phyloP scores from a whole-genome alignment of 1,139 yeast species.

The Blastobotrys raffinosifermentans region DNA sequence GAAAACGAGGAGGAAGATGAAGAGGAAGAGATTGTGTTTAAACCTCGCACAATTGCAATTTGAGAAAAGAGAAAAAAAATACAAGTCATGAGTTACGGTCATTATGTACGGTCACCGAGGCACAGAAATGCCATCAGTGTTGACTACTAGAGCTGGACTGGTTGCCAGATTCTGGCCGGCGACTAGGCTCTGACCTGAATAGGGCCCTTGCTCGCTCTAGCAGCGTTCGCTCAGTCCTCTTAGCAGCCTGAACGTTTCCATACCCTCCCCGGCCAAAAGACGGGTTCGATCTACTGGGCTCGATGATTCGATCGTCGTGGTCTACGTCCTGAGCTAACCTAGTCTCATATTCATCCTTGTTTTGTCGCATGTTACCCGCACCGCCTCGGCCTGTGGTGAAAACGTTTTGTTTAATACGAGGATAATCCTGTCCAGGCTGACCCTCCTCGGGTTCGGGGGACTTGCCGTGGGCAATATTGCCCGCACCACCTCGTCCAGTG shows the following conservation, averaged over 20 bases:
- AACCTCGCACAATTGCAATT: slow-evolving; percentile 1
- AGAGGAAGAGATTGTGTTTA: slow-evolving; percentile 11
- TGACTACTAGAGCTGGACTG: no score
- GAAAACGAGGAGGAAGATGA: slow-evolving; percentile 5
- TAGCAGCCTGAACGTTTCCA: slow-evolving; percentile 32
- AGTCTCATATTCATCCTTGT: slow-evolving; percentile 55
- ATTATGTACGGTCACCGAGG: no score
- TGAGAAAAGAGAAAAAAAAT: background rate
- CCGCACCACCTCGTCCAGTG: slow-evolving; percentile 83
- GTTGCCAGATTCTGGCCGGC: background rate
- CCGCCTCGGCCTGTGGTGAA: slow-evolving; percentile 81
- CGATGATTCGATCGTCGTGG: slow-evolving; percentile 27
- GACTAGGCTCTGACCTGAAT: slow-evolving; percentile 5
- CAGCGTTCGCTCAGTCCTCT: slow-evolving; percentile 14
- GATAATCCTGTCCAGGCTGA: slow-evolving; percentile 51
- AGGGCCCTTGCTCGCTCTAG: slow-evolving; percentile 15
- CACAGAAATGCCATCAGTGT: no score
- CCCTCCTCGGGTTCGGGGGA: slow-evolving; percentile 43
- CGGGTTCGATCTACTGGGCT: slow-evolving; percentile 18
- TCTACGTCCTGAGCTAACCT: slow-evolving; percentile 71
- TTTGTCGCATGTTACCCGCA: slow-evolving; percentile 68
- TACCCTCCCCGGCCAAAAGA: slow-evolving; percentile 38
- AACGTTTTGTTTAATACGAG: slow-evolving; percentile 50
- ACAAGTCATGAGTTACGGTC: no score
- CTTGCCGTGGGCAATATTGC: slow-evolving; percentile 51